A percentile compares a stretch with the other conserved stretches of the same genome.
Evolutionary conservation across 495 filamentous ascomycete species (phyloP).

Genomic region (Trichoderma asperelloides): DNA sequence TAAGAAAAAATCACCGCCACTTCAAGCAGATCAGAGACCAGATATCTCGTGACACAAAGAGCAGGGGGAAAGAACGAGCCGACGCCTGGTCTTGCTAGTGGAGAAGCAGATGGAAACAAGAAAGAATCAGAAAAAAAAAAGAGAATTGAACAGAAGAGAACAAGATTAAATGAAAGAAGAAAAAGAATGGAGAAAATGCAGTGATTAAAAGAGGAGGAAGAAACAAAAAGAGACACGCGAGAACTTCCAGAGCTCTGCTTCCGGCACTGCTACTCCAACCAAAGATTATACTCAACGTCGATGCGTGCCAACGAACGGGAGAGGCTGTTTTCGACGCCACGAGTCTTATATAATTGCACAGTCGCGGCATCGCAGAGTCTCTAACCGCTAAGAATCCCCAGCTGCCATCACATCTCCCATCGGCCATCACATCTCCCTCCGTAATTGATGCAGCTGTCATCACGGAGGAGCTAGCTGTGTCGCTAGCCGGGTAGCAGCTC

Average conservation of each 20-base stretch:
- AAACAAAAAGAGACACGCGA: constrained; percentile 21
- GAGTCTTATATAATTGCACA: neutral
- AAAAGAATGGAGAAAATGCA: constrained; percentile 13
- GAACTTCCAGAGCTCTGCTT: constrained; percentile 48
- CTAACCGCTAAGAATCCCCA: neutral
- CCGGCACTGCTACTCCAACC: constrained; percentile 18
- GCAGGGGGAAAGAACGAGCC: neutral
- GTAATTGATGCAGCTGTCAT: neutral
- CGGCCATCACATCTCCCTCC: neutral
- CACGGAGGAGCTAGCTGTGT: neutral
- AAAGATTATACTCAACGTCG: neutral
- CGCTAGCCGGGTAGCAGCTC: neutral
- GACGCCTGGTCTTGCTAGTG: neutral
- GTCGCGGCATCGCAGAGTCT: neutral
- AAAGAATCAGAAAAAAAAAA: constrained; percentile 12
- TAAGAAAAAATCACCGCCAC: neutral
- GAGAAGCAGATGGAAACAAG: neutral
- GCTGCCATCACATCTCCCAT: neutral
- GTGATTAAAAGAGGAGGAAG: constrained; percentile 12
- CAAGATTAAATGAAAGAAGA: constrained; percentile 10
- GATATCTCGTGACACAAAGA: constrained; percentile 5
- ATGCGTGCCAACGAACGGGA: constrained; percentile 22
- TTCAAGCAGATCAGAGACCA: neutral
- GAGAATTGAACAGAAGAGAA: constrained; percentile 17
- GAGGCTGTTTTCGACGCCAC: neutral